Percentiles rank a stretch among this genome's conserved stretches.
Conservation (phyloP, 495 filamentous ascomycete species). For the Barbatosphaeria neglecta region DNA sequence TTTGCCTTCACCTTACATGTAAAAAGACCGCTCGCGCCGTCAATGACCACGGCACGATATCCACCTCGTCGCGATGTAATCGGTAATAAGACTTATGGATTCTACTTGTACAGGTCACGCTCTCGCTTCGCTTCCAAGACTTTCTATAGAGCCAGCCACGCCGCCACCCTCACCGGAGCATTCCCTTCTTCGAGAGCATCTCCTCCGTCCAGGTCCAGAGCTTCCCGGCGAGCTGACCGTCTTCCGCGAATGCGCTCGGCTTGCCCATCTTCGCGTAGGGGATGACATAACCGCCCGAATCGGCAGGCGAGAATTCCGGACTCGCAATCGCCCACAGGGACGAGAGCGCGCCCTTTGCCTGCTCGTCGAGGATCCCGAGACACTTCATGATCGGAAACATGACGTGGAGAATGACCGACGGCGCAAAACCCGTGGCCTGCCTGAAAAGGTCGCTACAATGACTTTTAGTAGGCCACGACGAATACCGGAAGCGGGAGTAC, state of each 20-base stretch:
- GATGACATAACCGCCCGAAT: conserved; percentile 4
- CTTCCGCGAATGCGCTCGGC: conserved; percentile 3
- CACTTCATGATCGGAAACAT: conserved; percentile 3
- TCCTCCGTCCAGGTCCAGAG: conserved; percentile 19
- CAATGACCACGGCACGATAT: too few species aligned
- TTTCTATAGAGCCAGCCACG: background rate
- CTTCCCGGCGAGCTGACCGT: conserved; percentile 8
- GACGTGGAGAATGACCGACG: conserved; percentile 1
- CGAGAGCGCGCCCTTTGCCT: conserved; percentile 7
- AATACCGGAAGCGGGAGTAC: too few species aligned
- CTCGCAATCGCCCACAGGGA: conserved; percentile 9
- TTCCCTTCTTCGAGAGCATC: conserved; percentile 7
- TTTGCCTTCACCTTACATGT: too few species aligned
- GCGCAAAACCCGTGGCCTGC: conserved; percentile 1
- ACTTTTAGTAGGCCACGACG: too few species aligned
- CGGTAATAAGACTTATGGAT: too few species aligned
- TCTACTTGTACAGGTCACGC: too few species aligned
- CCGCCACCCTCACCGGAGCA: conserved; percentile 5
- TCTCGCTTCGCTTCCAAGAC: too few species aligned
- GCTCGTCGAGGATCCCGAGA: conserved; percentile 3
- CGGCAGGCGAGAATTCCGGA: conserved; percentile 1
- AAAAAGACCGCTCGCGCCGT: too few species aligned
- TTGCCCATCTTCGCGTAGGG: conserved; percentile 8
- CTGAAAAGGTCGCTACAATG: conserved; percentile 1
- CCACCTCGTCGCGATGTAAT: too few species aligned